A percentile compares a stretch with the other conserved stretches of the same genome.
Evolutionary conservation across 2,329 filamentous ascomycete species (phyloP).

Genomic region (Tolypocladium nubicola): DNA sequence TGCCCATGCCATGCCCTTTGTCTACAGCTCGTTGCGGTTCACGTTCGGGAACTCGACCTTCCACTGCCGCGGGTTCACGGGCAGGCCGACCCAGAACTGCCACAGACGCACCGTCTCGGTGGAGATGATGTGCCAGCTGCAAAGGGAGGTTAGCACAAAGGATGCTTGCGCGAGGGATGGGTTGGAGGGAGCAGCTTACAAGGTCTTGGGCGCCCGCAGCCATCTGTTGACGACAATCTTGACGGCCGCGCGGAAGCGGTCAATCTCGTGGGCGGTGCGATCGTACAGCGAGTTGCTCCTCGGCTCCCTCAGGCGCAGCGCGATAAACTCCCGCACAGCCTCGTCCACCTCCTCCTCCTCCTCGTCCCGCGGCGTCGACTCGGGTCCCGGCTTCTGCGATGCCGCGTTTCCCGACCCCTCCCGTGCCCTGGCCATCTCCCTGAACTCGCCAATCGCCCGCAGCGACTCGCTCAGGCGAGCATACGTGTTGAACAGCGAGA

Average conservation of each 20-base stretch:
- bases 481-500: conserved; percentile 90
- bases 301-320: conserved; percentile 14
- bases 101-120: conserved; percentile 35
- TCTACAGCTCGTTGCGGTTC: conserved; percentile 36
- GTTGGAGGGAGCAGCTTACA: conserved; percentile 45
- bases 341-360: conserved; percentile 27
- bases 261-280: conserved; percentile 52
- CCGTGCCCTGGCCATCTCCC: conserved; percentile 35
- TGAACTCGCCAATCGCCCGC: conserved; percentile 63
- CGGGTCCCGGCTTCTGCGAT: background rate
- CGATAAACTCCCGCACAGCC: conserved; percentile 13
- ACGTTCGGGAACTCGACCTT: conserved; percentile 30
- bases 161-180: background rate
- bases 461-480: conserved; percentile 77
- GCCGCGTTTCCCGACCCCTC: conserved; percentile 1
- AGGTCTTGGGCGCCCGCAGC: conserved; percentile 52
- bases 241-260: conserved; percentile 49
- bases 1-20: background rate
- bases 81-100: conserved; percentile 42
- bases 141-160: background rate
- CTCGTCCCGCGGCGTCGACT: conserved; percentile 19
- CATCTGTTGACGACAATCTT: conserved; percentile 62
- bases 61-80: conserved; percentile 38
- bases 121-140: conserved; percentile 31
- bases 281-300: conserved; percentile 34